These are phyloP conservation scores for Haplosporangium sp. DNA, from an alignment of 371 early-diverging fungal species.

Conservation along the genomic window DNA sequence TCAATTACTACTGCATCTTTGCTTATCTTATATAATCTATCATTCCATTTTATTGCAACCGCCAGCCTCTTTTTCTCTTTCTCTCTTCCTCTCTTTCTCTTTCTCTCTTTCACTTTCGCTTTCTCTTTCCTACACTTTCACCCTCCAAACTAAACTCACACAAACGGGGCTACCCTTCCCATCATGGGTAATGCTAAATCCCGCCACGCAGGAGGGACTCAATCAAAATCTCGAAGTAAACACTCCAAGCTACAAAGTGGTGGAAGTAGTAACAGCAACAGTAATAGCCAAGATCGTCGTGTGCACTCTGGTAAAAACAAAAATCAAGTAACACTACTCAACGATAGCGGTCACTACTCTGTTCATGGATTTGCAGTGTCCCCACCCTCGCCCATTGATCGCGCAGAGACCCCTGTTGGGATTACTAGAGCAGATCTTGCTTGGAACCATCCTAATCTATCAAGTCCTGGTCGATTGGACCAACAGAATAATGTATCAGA, in stretches of 20 bases:
- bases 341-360: constrained; percentile 47
- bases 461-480: constrained; percentile 42
- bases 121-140: background rate
- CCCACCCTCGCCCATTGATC: constrained; percentile 15
- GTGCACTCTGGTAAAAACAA: constrained; percentile 5
- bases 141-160: background rate
- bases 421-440: constrained; percentile 5
- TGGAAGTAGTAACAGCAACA: constrained; percentile 5
- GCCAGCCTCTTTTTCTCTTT: constrained; percentile 7
- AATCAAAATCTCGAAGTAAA: constrained; percentile 13
- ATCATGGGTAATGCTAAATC: constrained; percentile 49
- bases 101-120: background rate
- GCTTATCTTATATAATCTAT: background rate
- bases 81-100: constrained; percentile 10
- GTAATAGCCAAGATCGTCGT: constrained; percentile 4
- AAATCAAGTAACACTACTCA: constrained; percentile 15
- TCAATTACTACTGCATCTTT: background rate
- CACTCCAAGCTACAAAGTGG: constrained; percentile 20
- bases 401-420: constrained; percentile 21
- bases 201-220: constrained; percentile 24
- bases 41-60: constrained; percentile 1
- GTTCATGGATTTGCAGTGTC: constrained; percentile 34
- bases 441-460: constrained; percentile 40
- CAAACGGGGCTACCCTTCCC: constrained; percentile 1
- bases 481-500: constrained; percentile 35